These are phyloP conservation scores for Neurospora africana DNA, from an alignment of 495 filamentous ascomycete genomes.

Conservation along the genomic window DNA sequence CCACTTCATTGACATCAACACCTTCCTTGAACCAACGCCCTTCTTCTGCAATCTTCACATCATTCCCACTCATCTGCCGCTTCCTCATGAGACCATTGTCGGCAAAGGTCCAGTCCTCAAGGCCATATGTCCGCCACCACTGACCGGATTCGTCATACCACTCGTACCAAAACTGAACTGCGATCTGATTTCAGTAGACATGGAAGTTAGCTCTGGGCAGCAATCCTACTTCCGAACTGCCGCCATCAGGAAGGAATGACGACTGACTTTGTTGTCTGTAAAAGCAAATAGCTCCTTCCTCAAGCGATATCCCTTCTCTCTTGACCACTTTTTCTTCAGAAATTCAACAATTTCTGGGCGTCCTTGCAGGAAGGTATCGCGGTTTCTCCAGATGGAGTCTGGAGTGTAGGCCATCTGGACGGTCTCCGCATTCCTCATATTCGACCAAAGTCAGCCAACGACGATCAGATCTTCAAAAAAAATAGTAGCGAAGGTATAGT, in stretches of 20 bases:
- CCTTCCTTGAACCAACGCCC: conserved; percentile 61
- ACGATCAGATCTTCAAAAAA: neutral
- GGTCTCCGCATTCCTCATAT: conserved; percentile 45
- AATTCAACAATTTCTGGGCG: conserved; percentile 60
- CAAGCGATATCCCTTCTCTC: conserved; percentile 62
- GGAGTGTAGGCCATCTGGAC: conserved; percentile 66
- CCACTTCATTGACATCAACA: conserved; percentile 62
- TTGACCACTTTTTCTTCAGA: conserved; percentile 65
- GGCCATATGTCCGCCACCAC: conserved; percentile 85
- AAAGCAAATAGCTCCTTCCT: conserved; percentile 85
- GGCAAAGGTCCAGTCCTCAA: conserved; percentile 90
- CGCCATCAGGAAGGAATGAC: neutral
- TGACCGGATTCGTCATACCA: conserved; percentile 62
- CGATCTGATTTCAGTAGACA: conserved; percentile 39
- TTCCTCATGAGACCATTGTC: conserved; percentile 74
- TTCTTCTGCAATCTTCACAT: conserved; percentile 55
- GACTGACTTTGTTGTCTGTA: conserved; percentile 44
- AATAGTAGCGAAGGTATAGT: conserved; percentile 7
- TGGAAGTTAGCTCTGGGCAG: neutral
- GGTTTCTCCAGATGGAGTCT: conserved; percentile 75
- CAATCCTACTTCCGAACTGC: neutral
- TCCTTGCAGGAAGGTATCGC: conserved; percentile 59
- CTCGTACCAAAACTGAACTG: conserved; percentile 92
- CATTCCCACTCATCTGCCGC: conserved; percentile 86
- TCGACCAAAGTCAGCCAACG: neutral